Evolutionary conservation across 1,139 yeast species (phyloP).

Genomic region (Petasospora fabianii): DNA sequence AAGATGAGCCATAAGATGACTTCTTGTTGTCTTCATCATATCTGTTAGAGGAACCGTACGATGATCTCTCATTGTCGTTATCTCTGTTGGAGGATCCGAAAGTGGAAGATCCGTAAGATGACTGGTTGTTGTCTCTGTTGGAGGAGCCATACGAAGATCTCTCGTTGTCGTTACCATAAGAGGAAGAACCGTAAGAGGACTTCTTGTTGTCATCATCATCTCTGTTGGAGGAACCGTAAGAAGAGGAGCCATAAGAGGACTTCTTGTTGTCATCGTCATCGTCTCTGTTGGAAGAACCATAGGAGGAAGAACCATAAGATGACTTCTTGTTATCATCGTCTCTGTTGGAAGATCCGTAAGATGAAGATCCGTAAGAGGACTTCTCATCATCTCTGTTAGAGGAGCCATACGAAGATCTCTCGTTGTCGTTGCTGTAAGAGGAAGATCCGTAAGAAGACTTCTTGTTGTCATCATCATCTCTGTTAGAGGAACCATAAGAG

Average conservation of each 20-base stretch:
- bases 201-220: too few species aligned
- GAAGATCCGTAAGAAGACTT: slow-evolving; percentile 4
- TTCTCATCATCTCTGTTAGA: not conserved
- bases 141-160: too few species aligned
- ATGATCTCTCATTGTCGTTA: not conserved
- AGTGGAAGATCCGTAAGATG: too few species aligned
- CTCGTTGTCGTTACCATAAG: too few species aligned
- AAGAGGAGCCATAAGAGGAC: too few species aligned
- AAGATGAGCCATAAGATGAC: too few species aligned
- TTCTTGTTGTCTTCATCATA: too few species aligned
- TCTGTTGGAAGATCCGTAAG: slow-evolving; percentile 10
- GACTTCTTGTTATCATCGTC: not conserved
- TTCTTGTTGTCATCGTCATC: too few species aligned
- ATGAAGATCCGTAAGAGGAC: not conserved
- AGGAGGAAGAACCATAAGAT: not conserved
- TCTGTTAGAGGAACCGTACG: not conserved
- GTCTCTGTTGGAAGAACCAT: not conserved
- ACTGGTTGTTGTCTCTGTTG: not conserved
- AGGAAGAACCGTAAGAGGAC: too few species aligned
- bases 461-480: slow-evolving; percentile 5
- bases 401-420: slow-evolving; percentile 9
- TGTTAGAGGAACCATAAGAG: slow-evolving; percentile 10
- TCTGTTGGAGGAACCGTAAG: too few species aligned
- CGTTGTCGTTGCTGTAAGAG: slow-evolving; percentile 9
- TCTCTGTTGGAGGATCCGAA: too few species aligned